Conservation (phyloP, 1,139 yeast species). For the Taiozyma sp. region DNA sequence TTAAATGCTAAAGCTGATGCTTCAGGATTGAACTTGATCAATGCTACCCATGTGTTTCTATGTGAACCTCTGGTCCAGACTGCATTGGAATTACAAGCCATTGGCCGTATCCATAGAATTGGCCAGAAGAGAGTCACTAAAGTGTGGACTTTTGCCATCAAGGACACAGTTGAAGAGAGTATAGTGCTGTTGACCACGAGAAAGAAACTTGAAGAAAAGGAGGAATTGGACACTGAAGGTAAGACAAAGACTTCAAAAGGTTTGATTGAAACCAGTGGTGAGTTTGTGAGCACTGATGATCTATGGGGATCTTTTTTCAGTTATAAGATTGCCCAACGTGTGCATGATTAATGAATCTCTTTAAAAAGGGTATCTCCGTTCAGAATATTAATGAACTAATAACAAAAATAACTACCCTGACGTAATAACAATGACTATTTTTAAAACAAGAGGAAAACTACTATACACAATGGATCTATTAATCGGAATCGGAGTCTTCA, state of each 20-base stretch:
- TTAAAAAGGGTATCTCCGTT: too few relatives aligned
- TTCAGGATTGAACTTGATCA: slow-evolving; percentile 83
- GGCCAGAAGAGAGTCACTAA: slow-evolving; percentile 80
- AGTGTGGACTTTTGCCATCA: slow-evolving; percentile 88
- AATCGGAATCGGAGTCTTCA: slow-evolving; percentile 24
- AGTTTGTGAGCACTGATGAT: slow-evolving; percentile 49
- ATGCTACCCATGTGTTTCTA: slow-evolving; percentile 85
- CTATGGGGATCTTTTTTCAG: slow-evolving; percentile 58
- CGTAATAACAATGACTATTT: neutral
- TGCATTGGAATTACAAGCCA: slow-evolving; percentile 85
- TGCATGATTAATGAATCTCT: neutral
- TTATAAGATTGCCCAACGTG: slow-evolving; percentile 4
- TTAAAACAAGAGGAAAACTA: neutral
- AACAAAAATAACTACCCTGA: neutral
- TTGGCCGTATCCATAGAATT: slow-evolving; percentile 86
- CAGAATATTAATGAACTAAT: neutral
- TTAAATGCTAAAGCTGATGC: slow-evolving; percentile 85
- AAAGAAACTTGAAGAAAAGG: slow-evolving; percentile 20
- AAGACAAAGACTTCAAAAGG: slow-evolving; percentile 33
- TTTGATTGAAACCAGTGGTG: slow-evolving; percentile 46
- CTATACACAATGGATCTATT: neutral
- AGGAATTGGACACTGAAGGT: slow-evolving; percentile 34
- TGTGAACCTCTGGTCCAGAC: slow-evolving; percentile 93
- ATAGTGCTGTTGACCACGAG: slow-evolving; percentile 39
- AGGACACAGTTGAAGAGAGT: slow-evolving; percentile 86